A percentile compares a stretch with the other conserved stretches of the same genome.
phyloP scores from a whole-genome alignment of 2,329 filamentous ascomycete genomes.

The Gremmenia infestans region DNA sequence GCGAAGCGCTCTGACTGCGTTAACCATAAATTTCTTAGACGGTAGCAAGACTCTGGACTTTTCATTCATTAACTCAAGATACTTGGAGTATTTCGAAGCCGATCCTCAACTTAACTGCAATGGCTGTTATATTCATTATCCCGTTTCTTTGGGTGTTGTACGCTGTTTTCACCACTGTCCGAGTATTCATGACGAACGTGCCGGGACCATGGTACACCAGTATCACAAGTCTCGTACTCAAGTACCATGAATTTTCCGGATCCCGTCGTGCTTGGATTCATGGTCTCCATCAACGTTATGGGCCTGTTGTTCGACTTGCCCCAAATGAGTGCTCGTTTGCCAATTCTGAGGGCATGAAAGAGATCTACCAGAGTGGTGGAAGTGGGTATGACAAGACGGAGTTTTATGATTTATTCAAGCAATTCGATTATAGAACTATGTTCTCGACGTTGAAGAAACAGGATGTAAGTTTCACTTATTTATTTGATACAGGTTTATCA shows the following conservation, averaged over 20 bases:
- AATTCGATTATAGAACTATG: conserved; percentile 47
- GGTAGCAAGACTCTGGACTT: too few species aligned
- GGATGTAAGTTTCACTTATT: not conserved
- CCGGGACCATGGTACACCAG: conserved; percentile 3
- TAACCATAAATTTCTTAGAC: too few species aligned
- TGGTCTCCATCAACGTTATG: conserved; percentile 46
- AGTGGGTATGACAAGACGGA: conserved; percentile 60
- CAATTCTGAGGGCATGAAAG: conserved; percentile 50
- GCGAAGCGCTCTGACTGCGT: too few species aligned
- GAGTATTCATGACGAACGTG: not conserved
- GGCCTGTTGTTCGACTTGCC: conserved; percentile 48
- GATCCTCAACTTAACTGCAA: too few species aligned
- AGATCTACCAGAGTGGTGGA: conserved; percentile 56
- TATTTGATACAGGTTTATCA: not conserved
- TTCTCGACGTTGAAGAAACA: not conserved
- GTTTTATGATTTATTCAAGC: conserved; percentile 54
- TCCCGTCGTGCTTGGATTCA: conserved; percentile 50
- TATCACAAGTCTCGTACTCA: conserved; percentile 3
- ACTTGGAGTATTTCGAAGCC: too few species aligned
- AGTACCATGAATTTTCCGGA: conserved; percentile 44
- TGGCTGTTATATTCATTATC: too few species aligned
- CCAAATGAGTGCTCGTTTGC: conserved; percentile 55
- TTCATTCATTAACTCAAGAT: too few species aligned
- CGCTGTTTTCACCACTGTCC: too few species aligned
- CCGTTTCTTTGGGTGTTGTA: too few species aligned